A percentile compares a stretch with the other conserved stretches of the same genome.
Conservation (phyloP, 1,284 basidiomycete genomes). For the Stygiomarasmius scandens region DNA sequence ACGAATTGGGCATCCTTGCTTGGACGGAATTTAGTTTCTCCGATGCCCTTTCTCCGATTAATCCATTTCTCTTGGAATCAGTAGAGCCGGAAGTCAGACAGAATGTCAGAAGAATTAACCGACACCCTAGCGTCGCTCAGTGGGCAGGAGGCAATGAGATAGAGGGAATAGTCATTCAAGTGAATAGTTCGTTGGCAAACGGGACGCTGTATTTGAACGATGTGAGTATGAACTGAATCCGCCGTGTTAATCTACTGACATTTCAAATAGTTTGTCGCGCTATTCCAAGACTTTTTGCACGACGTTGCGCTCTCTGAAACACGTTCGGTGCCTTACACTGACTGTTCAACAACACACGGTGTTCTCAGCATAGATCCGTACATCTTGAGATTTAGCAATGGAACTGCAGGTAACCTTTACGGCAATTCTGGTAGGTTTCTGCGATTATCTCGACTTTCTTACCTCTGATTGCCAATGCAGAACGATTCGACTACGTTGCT, state of each 20-base stretch:
- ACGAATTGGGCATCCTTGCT: slow-evolving; percentile 63
- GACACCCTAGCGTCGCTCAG: slow-evolving; percentile 60
- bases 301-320: slow-evolving; percentile 52
- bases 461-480: slow-evolving; percentile 24
- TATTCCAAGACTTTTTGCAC: slow-evolving; percentile 59
- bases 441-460: not conserved
- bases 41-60: slow-evolving; percentile 58
- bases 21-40: slow-evolving; percentile 73
- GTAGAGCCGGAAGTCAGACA: slow-evolving; percentile 60
- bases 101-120: slow-evolving; percentile 57
- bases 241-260: no score
- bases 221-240: no score
- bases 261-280: slow-evolving; percentile 46
- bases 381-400: slow-evolving; percentile 53
- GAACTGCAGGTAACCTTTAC: slow-evolving; percentile 54
- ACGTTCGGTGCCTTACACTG: slow-evolving; percentile 62
- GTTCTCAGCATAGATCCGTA: slow-evolving; percentile 62
- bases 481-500: slow-evolving; percentile 64
- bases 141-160: slow-evolving; percentile 70
- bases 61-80: slow-evolving; percentile 53
- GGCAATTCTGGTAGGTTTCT: slow-evolving; percentile 51
- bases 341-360: slow-evolving; percentile 63
- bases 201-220: slow-evolving; percentile 51
- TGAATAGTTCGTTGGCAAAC: slow-evolving; percentile 41
- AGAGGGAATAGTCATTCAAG: slow-evolving; percentile 51